phyloP scores from a whole-genome alignment of 108 stramenopile species.

The Cyclotella kingstonii region DNA sequence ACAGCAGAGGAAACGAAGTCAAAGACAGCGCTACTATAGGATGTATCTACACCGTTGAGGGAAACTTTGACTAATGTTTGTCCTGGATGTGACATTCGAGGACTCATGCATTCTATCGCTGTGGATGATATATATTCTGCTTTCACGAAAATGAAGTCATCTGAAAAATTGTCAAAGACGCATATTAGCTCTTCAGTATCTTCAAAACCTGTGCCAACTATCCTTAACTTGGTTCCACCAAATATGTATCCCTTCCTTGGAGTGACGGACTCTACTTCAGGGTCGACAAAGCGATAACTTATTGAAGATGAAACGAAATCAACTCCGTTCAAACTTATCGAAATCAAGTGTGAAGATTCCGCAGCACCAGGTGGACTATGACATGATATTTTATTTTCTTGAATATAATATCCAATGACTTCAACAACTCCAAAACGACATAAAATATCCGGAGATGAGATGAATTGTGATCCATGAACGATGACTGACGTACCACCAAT shows the following conservation, averaged over 20 bases:
- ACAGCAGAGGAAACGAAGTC: constrained; percentile 14
- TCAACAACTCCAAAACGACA: constrained; percentile 15
- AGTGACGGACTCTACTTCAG: background rate
- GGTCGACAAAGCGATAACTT: constrained; percentile 5
- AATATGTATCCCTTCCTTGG: constrained; percentile 10
- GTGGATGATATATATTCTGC: constrained; percentile 20
- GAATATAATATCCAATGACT: background rate
- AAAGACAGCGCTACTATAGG: constrained; percentile 10
- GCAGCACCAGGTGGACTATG: constrained; percentile 9
- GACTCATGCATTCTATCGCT: constrained; percentile 20
- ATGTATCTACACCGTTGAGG: constrained; percentile 37
- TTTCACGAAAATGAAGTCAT: background rate
- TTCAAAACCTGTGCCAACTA: constrained; percentile 39
- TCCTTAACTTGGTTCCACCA: constrained; percentile 15
- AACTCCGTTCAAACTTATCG: constrained; percentile 24
- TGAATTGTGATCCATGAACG: constrained; percentile 21
- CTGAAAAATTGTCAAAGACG: constrained; percentile 6
- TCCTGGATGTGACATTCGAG: constrained; percentile 14
- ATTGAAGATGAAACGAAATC: constrained; percentile 8
- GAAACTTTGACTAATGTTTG: constrained; percentile 26
- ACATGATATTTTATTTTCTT: constrained; percentile 13
- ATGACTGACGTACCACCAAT: constrained; percentile 15
- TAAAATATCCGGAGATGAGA: background rate
- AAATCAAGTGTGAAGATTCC: constrained; percentile 4
- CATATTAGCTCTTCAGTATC: constrained; percentile 26